Evolutionary conservation across 331 rosid species (phyloP).

Genomic region (Phaseolus coccineus): DNA sequence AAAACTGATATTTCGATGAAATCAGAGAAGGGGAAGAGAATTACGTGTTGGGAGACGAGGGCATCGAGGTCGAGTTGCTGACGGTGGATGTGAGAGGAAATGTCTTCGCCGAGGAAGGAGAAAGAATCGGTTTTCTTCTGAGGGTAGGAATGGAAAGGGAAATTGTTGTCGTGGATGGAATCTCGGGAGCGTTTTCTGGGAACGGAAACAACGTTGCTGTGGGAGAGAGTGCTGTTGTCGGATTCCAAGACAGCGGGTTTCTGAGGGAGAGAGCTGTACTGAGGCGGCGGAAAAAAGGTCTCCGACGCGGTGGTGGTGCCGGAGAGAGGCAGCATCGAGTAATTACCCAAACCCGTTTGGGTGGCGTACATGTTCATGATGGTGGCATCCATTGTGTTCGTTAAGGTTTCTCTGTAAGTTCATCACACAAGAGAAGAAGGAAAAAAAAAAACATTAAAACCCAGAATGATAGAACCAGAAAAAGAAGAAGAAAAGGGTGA

Average conservation of each 20-base stretch:
- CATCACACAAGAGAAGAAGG: not conserved
- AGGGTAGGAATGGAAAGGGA: slow-evolving; percentile 27
- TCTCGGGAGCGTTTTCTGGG: slow-evolving; percentile 76
- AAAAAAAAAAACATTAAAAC: not conserved
- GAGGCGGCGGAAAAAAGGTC: slow-evolving; percentile 47
- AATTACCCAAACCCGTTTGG: slow-evolving; percentile 36
- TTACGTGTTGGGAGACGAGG: slow-evolving; percentile 68
- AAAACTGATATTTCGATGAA: too few relatives aligned
- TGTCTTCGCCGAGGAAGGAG: slow-evolving; percentile 71
- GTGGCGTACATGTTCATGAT: slow-evolving; percentile 44
- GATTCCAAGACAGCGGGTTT: slow-evolving; percentile 59
- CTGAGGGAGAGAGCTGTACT: slow-evolving; percentile 46
- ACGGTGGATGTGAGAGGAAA: slow-evolving; percentile 62
- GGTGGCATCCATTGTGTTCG: slow-evolving; percentile 55
- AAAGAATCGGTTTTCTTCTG: slow-evolving; percentile 45
- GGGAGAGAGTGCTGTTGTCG: slow-evolving; percentile 68
- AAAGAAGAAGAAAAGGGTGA: not conserved
- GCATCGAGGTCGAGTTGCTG: slow-evolving; percentile 69
- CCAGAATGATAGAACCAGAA: not conserved
- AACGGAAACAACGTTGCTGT: slow-evolving; percentile 39
- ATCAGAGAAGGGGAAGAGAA: not conserved
- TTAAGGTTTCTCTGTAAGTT: slow-evolving; percentile 57
- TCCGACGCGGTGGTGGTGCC: slow-evolving; percentile 54
- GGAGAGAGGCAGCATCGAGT: slow-evolving; percentile 56
- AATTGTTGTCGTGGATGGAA: slow-evolving; percentile 27